phyloP scores from a whole-genome alignment of 371 early-diverging fungal genomes.

The Mortierella sp. region DNA sequence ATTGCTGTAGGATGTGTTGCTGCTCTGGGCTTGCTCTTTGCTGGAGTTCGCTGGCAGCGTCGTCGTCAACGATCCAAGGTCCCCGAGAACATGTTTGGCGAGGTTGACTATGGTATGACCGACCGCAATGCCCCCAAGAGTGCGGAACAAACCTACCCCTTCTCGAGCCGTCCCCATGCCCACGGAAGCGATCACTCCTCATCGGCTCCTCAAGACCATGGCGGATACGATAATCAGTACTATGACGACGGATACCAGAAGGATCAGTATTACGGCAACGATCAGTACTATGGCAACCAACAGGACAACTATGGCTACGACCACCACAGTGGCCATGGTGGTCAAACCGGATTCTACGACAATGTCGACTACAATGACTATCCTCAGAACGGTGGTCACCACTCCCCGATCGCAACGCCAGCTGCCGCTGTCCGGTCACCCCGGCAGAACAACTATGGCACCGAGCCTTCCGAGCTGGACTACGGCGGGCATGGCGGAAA shows the following conservation, averaged over 20 bases:
- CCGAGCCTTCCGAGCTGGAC: constrained; percentile 52
- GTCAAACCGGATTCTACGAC: constrained; percentile 34
- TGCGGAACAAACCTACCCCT: constrained; percentile 40
- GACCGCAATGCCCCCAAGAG: constrained; percentile 29
- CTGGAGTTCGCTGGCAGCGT: constrained; percentile 48
- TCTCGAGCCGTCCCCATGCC: constrained; percentile 45
- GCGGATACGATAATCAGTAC: constrained; percentile 39
- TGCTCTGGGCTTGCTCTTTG: constrained; percentile 35
- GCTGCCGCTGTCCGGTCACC: constrained; percentile 34
- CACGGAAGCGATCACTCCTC: constrained; percentile 38
- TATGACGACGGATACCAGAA: constrained; percentile 49
- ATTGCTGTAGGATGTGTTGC: constrained; percentile 51
- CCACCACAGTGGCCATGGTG: constrained; percentile 8
- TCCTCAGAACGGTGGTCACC: constrained; percentile 19
- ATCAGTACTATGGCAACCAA: constrained; percentile 34
- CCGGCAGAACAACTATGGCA: constrained; percentile 35
- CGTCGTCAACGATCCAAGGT: constrained; percentile 41
- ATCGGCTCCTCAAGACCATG: neutral
- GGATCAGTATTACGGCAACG: constrained; percentile 42
- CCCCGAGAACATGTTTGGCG: constrained; percentile 49
- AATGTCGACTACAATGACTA: constrained; percentile 41
- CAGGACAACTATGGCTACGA: constrained; percentile 26
- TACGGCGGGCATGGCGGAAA: constrained; percentile 41
- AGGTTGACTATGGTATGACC: constrained; percentile 53
- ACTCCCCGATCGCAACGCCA: constrained; percentile 13